A percentile compares a stretch with the other conserved stretches of the same genome.
Conservation (phyloP, 441 rosid species). For the Gossypium davidsonii region DNA sequence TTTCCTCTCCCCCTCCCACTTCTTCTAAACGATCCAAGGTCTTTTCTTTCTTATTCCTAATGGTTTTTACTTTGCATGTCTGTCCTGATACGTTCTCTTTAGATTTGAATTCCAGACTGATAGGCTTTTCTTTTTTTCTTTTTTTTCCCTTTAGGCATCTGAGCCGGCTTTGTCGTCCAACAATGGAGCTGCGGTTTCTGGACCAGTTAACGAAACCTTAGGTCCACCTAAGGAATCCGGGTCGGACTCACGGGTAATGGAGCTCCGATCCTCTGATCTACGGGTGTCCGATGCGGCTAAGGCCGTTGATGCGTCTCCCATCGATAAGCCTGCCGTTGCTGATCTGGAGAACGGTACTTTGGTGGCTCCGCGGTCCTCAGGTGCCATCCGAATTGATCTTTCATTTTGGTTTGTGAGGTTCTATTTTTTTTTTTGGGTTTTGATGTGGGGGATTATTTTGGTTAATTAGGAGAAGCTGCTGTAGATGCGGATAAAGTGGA, state of each 20-base stretch:
- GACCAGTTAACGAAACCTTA: slow-evolving; percentile 32
- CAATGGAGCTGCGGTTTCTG: slow-evolving; percentile 28
- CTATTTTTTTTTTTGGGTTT: neutral
- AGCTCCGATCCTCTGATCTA: slow-evolving; percentile 66
- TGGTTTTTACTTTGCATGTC: slow-evolving; percentile 1
- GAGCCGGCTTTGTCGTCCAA: slow-evolving; percentile 47
- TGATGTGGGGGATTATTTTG: neutral
- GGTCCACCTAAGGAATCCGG: slow-evolving; percentile 48
- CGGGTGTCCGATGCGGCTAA: slow-evolving; percentile 34
- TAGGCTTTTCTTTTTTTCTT: neutral
- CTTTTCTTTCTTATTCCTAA: neutral
- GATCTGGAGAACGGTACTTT: slow-evolving; percentile 38
- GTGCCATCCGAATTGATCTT: slow-evolving; percentile 32
- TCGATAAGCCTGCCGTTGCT: slow-evolving; percentile 44
- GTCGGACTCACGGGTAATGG: slow-evolving; percentile 45
- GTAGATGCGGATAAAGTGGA: slow-evolving; percentile 47
- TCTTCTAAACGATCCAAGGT: slow-evolving; percentile 69
- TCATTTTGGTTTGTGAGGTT: neutral
- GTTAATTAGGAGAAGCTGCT: slow-evolving; percentile 39
- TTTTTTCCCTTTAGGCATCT: slow-evolving; percentile 30
- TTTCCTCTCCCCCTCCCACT: slow-evolving; percentile 44
- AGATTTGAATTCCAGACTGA: slow-evolving; percentile 25
- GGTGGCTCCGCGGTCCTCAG: slow-evolving; percentile 42
- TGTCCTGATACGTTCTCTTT: neutral
- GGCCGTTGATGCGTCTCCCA: slow-evolving; percentile 29